Evolutionary conservation across 208 protist species (phyloP).

Genomic region (Leishmania aethiopica): DNA sequence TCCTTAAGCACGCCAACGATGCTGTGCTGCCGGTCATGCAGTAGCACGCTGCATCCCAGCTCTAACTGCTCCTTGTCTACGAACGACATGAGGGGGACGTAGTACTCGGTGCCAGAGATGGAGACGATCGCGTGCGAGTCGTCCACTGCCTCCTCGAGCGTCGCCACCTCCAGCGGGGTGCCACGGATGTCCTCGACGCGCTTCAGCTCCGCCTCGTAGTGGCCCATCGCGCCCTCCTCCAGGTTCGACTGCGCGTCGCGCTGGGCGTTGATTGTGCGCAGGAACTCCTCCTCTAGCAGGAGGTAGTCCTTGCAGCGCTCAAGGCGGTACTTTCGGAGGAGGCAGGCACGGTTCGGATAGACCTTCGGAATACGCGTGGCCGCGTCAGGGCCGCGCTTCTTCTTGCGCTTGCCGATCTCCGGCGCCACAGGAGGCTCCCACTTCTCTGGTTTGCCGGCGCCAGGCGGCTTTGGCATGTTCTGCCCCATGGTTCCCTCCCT

Average conservation of each 20-base stretch:
- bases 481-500: conserved; percentile 69
- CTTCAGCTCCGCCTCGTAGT: conserved; percentile 94
- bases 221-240: conserved; percentile 78
- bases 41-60: conserved; percentile 96
- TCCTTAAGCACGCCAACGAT: conserved; percentile 99
- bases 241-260: conserved; percentile 81
- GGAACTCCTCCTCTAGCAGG: conserved; percentile 99
- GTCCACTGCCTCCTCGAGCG: conserved; percentile 99
- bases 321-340: conserved; percentile 97
- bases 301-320: conserved; percentile 99
- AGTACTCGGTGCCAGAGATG: conserved; percentile 97
- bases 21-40: conserved; percentile 96
- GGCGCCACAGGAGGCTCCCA: conserved; percentile 96
- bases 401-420: conserved; percentile 93
- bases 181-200: conserved; percentile 99
- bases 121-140: conserved; percentile 99
- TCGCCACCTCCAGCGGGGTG: conserved; percentile 98
- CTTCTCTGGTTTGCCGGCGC: conserved; percentile 77
- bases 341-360: conserved; percentile 96
- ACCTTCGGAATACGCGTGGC: conserved; percentile 89
- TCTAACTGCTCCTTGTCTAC: conserved; percentile 99
- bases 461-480: conserved; percentile 43
- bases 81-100: conserved; percentile 99
- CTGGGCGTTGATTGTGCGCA: conserved; percentile 89
- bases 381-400: conserved; percentile 79